A percentile compares a stretch with the other conserved stretches of the same genome.
Conservation (phyloP, 345 rosid species). For the Orychophragmus violaceus region DNA sequence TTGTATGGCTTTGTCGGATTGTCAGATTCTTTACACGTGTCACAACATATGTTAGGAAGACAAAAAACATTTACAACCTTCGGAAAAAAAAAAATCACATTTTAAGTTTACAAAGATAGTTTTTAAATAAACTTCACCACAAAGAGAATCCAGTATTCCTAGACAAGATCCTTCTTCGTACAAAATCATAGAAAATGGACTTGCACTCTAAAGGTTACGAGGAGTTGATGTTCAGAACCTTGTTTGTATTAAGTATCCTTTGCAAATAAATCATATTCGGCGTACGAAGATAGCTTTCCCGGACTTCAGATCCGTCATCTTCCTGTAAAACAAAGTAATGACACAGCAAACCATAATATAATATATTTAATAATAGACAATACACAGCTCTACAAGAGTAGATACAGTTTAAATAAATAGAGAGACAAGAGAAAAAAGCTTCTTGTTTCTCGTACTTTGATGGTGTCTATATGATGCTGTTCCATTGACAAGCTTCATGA, state of each 20-base stretch:
- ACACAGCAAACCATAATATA: constrained; percentile 2
- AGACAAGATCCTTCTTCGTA: too few species aligned
- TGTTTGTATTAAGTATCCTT: constrained; percentile 46
- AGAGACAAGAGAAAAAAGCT: neutral
- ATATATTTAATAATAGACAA: neutral
- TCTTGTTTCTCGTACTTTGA: constrained; percentile 36
- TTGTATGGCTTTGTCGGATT: too few species aligned
- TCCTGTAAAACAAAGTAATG: constrained; percentile 62
- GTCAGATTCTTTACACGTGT: too few species aligned
- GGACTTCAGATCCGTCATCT: constrained; percentile 59
- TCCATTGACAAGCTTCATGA: constrained; percentile 84
- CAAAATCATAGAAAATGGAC: too few species aligned
- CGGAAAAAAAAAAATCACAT: too few species aligned
- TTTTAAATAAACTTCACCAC: too few species aligned
- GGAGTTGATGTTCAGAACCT: constrained; percentile 61
- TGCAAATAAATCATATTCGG: constrained; percentile 67
- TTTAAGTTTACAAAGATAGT: too few species aligned
- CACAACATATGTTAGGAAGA: too few species aligned
- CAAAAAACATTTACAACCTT: too few species aligned
- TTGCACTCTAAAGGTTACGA: too few species aligned
- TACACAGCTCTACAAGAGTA: neutral
- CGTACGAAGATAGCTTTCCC: constrained; percentile 61
- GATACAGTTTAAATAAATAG: neutral
- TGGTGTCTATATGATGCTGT: constrained; percentile 72
- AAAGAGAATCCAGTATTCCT: too few species aligned